Base-by-base conservation (phyloP, 139 green algal genomes). In the Deuterostichococcus epilithicus region DNA sequence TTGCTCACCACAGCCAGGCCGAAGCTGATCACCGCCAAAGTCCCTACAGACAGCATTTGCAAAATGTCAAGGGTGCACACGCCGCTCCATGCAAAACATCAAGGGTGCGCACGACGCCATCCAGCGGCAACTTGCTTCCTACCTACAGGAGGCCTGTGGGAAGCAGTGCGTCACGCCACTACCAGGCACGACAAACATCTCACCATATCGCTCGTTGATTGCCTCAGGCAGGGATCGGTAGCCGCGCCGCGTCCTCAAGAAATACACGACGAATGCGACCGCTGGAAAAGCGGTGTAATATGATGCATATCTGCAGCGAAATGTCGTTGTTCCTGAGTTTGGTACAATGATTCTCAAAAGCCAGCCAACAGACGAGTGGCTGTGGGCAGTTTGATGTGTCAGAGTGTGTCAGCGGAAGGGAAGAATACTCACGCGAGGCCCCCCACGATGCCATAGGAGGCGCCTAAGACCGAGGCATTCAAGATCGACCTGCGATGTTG, bases 281-380 rank as follows among this genome's bases (percentile, higher is more conserved):
- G 72, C 70, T 3, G 78, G 42, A 68, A 82, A 82, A 20, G 72
- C 70, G 26, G 72, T 82, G 36, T 82, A 82, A 65, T 78, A 81
- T 5, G 23, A 60, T 37, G 70, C 59, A 32, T 67, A 67, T 52
- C 77, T 76, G 74, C 59, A 78, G 76, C 45, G 39, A 34, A 25
- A 26, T 30, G 1, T 52, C 35, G 45, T n/a, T n/a, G n/a, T n/a
- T n/a, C 45, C 45, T 60, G 45, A 26, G 45, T 60, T 13, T 60
- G 3, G 1, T 28, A 38, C 34, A 25, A 44, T 22, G 5, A 45
- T 34, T 59, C 25, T 32, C 5, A 72, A 26, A 39, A 63, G 25
- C 23, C 36, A 0, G 38, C n/a, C 15, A 36, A n/a, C 20, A 38
- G 23, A 38, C 5, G 45, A 13, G 45, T 60, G 45, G 45, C 13